Conservation (phyloP, 2,329 filamentous ascomycete species). For the Alternaria panax region DNA sequence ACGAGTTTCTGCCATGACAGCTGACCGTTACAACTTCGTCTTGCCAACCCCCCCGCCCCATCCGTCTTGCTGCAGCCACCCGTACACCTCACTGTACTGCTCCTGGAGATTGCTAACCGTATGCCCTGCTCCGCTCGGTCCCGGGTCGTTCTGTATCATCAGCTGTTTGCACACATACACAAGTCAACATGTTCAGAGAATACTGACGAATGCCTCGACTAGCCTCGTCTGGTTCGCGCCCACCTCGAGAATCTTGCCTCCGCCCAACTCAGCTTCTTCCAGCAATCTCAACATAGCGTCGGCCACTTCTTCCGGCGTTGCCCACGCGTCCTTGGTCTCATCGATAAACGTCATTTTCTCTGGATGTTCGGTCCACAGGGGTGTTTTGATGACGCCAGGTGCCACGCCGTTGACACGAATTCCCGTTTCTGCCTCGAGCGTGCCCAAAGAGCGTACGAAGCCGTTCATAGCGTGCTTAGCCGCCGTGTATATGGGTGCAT, state of each 20-base stretch:
- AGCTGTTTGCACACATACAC: not conserved
- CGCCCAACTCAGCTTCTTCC: constrained; percentile 58
- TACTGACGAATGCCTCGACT: constrained; percentile 53
- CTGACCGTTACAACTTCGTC: constrained; percentile 9
- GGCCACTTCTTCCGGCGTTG: constrained; percentile 67
- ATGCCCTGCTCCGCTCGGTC: constrained; percentile 59
- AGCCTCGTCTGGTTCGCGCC: constrained; percentile 59
- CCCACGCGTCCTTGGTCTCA: constrained; percentile 61
- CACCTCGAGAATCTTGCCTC: constrained; percentile 62
- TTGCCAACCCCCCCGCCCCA: constrained; percentile 60
- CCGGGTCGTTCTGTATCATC: constrained; percentile 57
- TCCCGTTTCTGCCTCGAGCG: constrained; percentile 58
- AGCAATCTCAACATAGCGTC: constrained; percentile 65
- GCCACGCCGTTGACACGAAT: constrained; percentile 68
- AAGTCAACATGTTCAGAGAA: not conserved
- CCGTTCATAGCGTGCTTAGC: constrained; percentile 57
- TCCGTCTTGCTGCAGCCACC: constrained; percentile 55
- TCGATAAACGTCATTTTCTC: constrained; percentile 65
- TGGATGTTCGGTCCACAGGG: constrained; percentile 67
- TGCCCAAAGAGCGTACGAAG: constrained; percentile 59
- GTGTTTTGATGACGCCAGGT: constrained; percentile 67
- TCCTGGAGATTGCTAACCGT: constrained; percentile 53
- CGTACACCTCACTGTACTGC: constrained; percentile 60
- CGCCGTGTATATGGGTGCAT: constrained; percentile 55
- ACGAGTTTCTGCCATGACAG: not conserved